Conservation (phyloP, 106 monocot species). For the Triglochin maritima region DNA sequence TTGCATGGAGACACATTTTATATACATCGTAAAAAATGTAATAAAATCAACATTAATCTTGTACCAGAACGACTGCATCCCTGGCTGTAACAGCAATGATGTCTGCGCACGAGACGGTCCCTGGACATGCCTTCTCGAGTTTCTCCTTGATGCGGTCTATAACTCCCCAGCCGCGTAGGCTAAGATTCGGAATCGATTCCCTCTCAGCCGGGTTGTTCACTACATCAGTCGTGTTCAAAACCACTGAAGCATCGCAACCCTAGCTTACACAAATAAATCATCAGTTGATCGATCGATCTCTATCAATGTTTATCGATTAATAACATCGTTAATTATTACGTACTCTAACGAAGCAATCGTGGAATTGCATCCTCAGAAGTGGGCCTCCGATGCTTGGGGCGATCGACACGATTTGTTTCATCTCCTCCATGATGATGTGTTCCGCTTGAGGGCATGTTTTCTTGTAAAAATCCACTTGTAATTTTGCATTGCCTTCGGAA, state of each 20-base stretch:
- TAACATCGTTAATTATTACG: neutral
- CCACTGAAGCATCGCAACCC: constrained; percentile 21
- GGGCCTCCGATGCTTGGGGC: constrained; percentile 45
- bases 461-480: constrained; percentile 44
- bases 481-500: neutral
- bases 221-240: constrained; percentile 7
- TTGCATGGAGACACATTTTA: too few relatives aligned
- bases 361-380: constrained; percentile 66
- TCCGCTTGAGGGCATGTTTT: constrained; percentile 59
- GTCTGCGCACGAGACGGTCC: constrained; percentile 18
- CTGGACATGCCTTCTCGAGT: constrained; percentile 13
- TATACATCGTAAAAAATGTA: too few relatives aligned
- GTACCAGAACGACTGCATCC: constrained; percentile 9
- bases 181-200: constrained; percentile 9
- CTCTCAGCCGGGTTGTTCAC: constrained; percentile 11
- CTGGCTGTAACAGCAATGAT: constrained; percentile 6
- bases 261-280: neutral
- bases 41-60: neutral
- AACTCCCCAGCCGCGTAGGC: constrained; percentile 9
- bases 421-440: constrained; percentile 28
- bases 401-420: constrained; percentile 18
- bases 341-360: constrained; percentile 78
- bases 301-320: neutral
- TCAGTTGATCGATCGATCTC: neutral
- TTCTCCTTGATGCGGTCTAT: constrained; percentile 16